Base-by-base conservation (phyloP, 2,329 filamentous ascomycete genomes). In the Arthrobotrys conoides region DNA sequence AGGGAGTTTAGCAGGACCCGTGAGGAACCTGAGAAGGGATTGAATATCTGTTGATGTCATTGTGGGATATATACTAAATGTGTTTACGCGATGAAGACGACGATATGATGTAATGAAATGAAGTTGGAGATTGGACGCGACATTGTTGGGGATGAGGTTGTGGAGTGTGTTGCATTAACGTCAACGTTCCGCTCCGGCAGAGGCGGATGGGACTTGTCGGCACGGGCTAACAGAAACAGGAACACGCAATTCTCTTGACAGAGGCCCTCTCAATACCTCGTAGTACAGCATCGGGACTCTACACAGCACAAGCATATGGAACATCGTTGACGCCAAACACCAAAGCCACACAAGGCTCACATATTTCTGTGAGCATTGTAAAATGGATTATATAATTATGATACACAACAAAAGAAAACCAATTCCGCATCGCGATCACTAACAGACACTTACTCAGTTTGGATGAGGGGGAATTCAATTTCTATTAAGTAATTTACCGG, bases 1-100 rank as follows among this genome's bases (percentile, higher is more conserved):
- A 55, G 73, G 73, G 12, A 77, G 41, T 27, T 71, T 77, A 2
- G 73, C 73, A 20, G 67, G 67, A 24, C 67, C 73, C 0, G 67
- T 67, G 9, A 77, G 73, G 55, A 77, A 77, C 24, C 67, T 63
- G 38, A 77, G 73, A 69, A 77, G 61, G 20, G 8, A 44, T 38
- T 77, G 73, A 18, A 77, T n/a, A 24, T 77, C 61, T 24, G 51
- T 55, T 63, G 67, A 71, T 63, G 73, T 61, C 73, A 77, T 76
- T 5, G 20, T 46, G n/a, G 51, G 16, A 18, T 30, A 3, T 30
- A 16, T 16, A n/a, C n/a, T 33, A 4, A 41, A 41, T 16, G 38
- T 10, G 22, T 27, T n/a, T 33, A 18, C n/a, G 27, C 41, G 41
- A 36, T 33, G 22, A 59, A 57, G 20, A 59, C 49, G 70, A 66